A percentile compares a stretch with the other conserved stretches of the same genome.
Evolutionary conservation across 1,139 yeast species (phyloP).

Genomic region (Blastobotrys raffinosifermentans): DNA sequence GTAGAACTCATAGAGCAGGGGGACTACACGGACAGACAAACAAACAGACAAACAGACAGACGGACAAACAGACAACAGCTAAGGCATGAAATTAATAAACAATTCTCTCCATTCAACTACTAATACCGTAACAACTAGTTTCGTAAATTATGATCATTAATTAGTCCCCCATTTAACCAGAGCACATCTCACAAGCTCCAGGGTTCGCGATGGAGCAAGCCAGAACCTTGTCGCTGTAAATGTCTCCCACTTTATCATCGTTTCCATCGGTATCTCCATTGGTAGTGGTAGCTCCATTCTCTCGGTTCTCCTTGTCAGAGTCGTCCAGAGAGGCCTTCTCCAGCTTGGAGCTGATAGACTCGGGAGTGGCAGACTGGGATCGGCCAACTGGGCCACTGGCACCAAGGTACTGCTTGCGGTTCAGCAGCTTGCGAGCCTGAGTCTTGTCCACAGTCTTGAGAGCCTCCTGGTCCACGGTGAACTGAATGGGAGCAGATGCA

Average conservation of each 20-base stretch:
- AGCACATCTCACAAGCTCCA: slow-evolving; percentile 97
- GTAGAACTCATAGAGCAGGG: too few relatives aligned
- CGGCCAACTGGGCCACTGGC: slow-evolving; percentile 6
- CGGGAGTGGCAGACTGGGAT: slow-evolving; percentile 5
- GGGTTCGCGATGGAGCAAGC: slow-evolving; percentile 97
- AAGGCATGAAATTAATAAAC: too few relatives aligned
- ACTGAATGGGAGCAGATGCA: slow-evolving; percentile 89
- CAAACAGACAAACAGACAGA: slow-evolving; percentile 4
- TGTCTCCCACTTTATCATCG: slow-evolving; percentile 45
- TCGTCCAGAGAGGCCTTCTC: slow-evolving; percentile 12
- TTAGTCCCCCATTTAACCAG: slow-evolving; percentile 53
- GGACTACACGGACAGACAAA: not conserved
- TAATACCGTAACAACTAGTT: not conserved
- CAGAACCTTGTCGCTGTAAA: slow-evolving; percentile 85
- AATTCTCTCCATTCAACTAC: too few relatives aligned
- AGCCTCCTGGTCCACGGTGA: slow-evolving; percentile 66
- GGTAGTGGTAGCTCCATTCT: slow-evolving; percentile 11
- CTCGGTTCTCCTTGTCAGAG: slow-evolving; percentile 18
- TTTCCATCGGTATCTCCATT: slow-evolving; percentile 17
- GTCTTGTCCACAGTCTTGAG: slow-evolving; percentile 34
- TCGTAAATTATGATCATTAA: not conserved
- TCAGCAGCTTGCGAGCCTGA: slow-evolving; percentile 25
- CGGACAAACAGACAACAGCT: slow-evolving; percentile 4
- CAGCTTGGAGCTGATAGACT: slow-evolving; percentile 13
- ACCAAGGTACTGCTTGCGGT: slow-evolving; percentile 32